Percentiles rank a stretch among this genome's conserved stretches.
These are phyloP conservation scores for Hygrophorus russula DNA, from an alignment of 768 basidiomycete genomes.

Conservation along the genomic window DNA sequence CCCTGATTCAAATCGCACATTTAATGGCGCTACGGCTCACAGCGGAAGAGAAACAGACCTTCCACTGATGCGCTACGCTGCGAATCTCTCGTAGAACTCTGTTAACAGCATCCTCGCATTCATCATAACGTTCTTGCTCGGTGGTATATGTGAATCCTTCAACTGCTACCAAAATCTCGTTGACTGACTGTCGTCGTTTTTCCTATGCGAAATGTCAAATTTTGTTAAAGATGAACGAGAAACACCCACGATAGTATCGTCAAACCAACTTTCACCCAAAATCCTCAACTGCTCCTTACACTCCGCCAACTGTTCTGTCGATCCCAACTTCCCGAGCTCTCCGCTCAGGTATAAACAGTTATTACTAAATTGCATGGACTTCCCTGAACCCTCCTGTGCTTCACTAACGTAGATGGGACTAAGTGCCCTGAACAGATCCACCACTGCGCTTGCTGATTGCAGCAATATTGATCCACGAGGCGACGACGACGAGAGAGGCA, in stretches of 20 bases:
- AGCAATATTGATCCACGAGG: slow-evolving; percentile 38
- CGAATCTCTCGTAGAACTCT: slow-evolving; percentile 55
- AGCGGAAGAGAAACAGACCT: slow-evolving; percentile 33
- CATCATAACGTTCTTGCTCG: slow-evolving; percentile 66
- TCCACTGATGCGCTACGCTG: slow-evolving; percentile 51
- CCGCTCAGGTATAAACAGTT: slow-evolving; percentile 60
- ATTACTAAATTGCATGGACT: slow-evolving; percentile 70
- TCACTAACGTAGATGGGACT: slow-evolving; percentile 53
- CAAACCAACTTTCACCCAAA: slow-evolving; percentile 59
- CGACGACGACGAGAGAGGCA: slow-evolving; percentile 21
- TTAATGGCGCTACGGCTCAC: not conserved
- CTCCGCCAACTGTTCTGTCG: slow-evolving; percentile 32
- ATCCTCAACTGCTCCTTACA: slow-evolving; percentile 38
- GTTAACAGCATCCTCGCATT: slow-evolving; percentile 61
- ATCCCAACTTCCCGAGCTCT: slow-evolving; percentile 29
- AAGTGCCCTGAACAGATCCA: slow-evolving; percentile 75
- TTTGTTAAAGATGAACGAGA: slow-evolving; percentile 3
- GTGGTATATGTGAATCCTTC: slow-evolving; percentile 59
- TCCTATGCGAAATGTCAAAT: slow-evolving; percentile 24
- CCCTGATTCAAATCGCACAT: slow-evolving; percentile 27
- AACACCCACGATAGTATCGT: slow-evolving; percentile 53
- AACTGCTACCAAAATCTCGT: slow-evolving; percentile 37
- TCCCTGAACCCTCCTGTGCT: slow-evolving; percentile 35
- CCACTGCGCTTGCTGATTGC: slow-evolving; percentile 48
- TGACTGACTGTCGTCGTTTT: slow-evolving; percentile 31